Evolutionary conservation across 345 rosid genomes (phyloP), one percentile per base, ranked within the genome.

Genomic region (Lumnitzera littorea): DNA sequence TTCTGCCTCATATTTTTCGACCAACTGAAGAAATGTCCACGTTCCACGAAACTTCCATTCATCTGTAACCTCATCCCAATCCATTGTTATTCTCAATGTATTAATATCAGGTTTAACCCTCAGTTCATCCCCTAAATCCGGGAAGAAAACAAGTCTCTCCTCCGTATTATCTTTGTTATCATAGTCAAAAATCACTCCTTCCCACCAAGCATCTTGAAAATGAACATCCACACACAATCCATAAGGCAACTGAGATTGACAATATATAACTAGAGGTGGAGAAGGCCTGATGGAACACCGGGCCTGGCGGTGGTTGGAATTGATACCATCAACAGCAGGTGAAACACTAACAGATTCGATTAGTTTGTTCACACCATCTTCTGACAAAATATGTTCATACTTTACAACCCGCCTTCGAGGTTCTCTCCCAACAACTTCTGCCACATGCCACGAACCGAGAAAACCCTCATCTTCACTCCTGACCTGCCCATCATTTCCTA

Each of bases 111-210:
- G 46, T 27, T 25, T 61, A 47, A 57, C 48, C 25, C 11, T 48
- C 73, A 75, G 59, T 69, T 91, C 88, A 71, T 91, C 95, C 48
- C 98, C 98, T 64, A 84, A 70, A 73, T 88, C 95, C 3, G 98
- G 98, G 70, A 91, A 91, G 77, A 88, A 86, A n/a, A 91, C 67
- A 55, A 56, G 72, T 72, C 95, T 81, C 63, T 74, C 49, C 53
- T 73, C 75, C 1, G 74, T 63, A 60, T 75, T 85, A 63, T 67
- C 70, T 20, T 62, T 68, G 46, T 68, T 36, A 1, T 36, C 43
- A 36, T 4, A 62, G 53, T 91, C 90, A 25, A 86, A 84, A 58
- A 88, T 15, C 24, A 91, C 96, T 63, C 96, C 98, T 73, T 91
- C 98, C 98, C 96, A 84, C 96, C 96, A 88, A 54, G 80, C 77